Evolutionary conservation across 169 alveolate species (phyloP).

Genomic region (Babesia caballi): DNA sequence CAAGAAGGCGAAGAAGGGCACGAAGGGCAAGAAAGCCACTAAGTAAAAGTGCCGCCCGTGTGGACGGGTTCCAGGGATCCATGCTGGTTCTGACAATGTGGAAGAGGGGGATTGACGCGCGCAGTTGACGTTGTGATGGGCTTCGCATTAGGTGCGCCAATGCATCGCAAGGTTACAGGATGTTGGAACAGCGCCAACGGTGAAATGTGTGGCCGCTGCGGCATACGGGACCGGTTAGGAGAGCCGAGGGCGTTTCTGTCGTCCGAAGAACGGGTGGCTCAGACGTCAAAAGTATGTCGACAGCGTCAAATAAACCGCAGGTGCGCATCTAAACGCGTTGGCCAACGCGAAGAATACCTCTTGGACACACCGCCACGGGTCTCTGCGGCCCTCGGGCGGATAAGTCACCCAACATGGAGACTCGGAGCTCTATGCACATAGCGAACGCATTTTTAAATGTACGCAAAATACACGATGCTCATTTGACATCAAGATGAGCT

Average conservation of each 20-base stretch:
- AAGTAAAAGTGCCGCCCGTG: neutral
- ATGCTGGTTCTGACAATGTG: neutral
- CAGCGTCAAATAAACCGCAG: neutral
- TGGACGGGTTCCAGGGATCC: neutral
- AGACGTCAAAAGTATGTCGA: neutral
- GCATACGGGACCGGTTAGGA: neutral
- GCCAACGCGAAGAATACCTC: neutral
- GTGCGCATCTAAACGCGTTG: neutral
- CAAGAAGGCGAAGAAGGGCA: neutral
- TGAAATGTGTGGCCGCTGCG: too few species aligned
- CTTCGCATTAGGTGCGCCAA: neutral
- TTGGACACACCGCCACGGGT: neutral
- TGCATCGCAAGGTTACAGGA: neutral
- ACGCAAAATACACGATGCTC: slow-evolving; percentile 3
- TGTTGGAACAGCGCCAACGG: too few species aligned
- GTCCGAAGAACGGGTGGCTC: neutral
- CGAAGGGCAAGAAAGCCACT: neutral
- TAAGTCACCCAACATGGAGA: slow-evolving; percentile 17
- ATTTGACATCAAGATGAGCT: slow-evolving; percentile 2
- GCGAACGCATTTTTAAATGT: slow-evolving; percentile 9
- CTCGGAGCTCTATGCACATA: neutral
- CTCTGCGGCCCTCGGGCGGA: neutral
- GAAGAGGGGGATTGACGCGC: neutral
- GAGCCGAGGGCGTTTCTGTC: neutral
- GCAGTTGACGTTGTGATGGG: neutral